Evolutionary conservation across 176 grass and related monocot species (phyloP).

Genomic region (Bolboschoenus planiculmis): DNA sequence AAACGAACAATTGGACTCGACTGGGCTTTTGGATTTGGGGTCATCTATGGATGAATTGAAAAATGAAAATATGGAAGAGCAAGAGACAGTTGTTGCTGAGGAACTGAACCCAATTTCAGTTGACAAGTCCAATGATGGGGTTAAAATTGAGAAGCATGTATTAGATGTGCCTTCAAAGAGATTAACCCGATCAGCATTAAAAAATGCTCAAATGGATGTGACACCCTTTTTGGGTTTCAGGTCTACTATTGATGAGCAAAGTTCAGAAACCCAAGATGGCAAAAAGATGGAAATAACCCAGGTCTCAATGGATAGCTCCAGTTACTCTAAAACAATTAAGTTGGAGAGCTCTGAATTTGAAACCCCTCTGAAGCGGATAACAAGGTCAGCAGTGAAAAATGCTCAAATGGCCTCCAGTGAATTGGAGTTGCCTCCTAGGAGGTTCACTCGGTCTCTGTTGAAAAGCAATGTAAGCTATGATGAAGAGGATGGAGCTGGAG

Average conservation of each 20-base stretch:
- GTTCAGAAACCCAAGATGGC: not conserved
- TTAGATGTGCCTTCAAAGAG: not conserved
- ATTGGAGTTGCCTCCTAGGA: slow-evolving; percentile 2
- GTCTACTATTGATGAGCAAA: slow-evolving; percentile 20
- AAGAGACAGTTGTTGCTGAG: not conserved
- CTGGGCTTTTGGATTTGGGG: not conserved
- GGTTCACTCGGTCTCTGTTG: slow-evolving; percentile 21
- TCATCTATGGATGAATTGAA: not conserved
- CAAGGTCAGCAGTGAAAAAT: slow-evolving; percentile 1
- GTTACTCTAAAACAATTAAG: not conserved
- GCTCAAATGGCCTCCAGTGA: not conserved
- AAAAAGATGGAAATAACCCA: not conserved
- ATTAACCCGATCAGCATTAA: slow-evolving; percentile 10
- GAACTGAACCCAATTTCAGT: not conserved
- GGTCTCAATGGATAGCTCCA: not conserved
- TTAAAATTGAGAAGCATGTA: not conserved
- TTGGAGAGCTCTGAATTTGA: not conserved
- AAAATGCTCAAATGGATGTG: slow-evolving; percentile 20
- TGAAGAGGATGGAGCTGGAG: slow-evolving; percentile 36
- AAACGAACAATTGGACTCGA: not conserved
- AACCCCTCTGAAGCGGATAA: not conserved
- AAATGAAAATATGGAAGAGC: not conserved
- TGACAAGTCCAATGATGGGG: not conserved
- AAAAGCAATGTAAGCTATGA: not conserved
- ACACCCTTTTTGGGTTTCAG: slow-evolving; percentile 14